A percentile compares a stretch with the other conserved stretches of the same genome.
Evolutionary conservation across 805 yeast genomes (phyloP).

Genomic region (Candida verbasci): DNA sequence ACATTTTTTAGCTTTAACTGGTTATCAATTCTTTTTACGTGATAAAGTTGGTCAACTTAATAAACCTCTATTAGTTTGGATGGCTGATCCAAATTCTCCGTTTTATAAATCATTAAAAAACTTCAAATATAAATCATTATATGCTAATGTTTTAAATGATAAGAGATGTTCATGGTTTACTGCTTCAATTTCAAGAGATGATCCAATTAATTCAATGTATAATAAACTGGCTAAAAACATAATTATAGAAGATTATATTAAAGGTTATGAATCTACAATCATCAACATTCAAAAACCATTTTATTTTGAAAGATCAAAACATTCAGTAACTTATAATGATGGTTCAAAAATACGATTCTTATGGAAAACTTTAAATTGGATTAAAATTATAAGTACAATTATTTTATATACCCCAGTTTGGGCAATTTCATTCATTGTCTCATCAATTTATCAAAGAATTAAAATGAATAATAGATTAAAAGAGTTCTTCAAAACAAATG

Average conservation of each 20-base stretch:
- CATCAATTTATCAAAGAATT: slow-evolving; percentile 33
- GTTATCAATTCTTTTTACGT: slow-evolving; percentile 66
- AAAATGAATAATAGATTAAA: slow-evolving; percentile 24
- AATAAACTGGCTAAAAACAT: slow-evolving; percentile 27
- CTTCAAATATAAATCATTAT: slow-evolving; percentile 54
- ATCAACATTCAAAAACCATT: slow-evolving; percentile 49
- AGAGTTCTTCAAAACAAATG: slow-evolving; percentile 22
- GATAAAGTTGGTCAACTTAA: slow-evolving; percentile 21
- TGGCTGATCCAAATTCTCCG: slow-evolving; percentile 60
- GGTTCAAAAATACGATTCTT: slow-evolving; percentile 4
- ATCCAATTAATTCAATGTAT: slow-evolving; percentile 55
- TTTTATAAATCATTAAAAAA: slow-evolving; percentile 52
- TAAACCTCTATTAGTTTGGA: slow-evolving; percentile 54
- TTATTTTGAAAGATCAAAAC: slow-evolving; percentile 10
- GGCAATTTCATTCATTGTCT: slow-evolving; percentile 51
- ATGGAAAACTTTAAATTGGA: slow-evolving; percentile 42
- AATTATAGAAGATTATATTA: slow-evolving; percentile 32
- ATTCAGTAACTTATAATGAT: not conserved
- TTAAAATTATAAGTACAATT: slow-evolving; percentile 40
- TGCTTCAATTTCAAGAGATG: slow-evolving; percentile 59
- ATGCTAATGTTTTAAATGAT: slow-evolving; percentile 77
- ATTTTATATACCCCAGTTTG: slow-evolving; percentile 59
- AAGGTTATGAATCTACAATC: slow-evolving; percentile 54
- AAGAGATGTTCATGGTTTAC: slow-evolving; percentile 83
- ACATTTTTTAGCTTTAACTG: slow-evolving; percentile 62